Base-by-base conservation (phyloP, 2,329 filamentous ascomycete species). In the Fusarium dlaminii region DNA sequence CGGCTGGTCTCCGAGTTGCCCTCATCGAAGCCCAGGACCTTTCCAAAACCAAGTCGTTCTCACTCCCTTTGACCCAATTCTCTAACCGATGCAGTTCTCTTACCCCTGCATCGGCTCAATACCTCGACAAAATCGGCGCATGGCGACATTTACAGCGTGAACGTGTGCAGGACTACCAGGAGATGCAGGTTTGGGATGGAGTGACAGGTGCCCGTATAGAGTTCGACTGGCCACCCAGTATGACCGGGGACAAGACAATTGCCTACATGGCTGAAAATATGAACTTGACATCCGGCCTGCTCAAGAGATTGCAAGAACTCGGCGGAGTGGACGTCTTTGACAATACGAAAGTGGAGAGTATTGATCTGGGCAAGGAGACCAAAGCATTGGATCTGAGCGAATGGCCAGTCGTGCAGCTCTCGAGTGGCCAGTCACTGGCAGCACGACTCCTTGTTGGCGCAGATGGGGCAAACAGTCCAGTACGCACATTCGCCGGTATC, bases 141-240 rank as follows among this genome's bases (percentile, higher is more conserved):
- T 98, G 96, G 96, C 80, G 87, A 12, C 91, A 97, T 79, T 86
- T 98, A 69, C 88, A 93, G 75, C 84, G 87, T 46, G 86, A 90
- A 11, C 90, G 96, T 37, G 90, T 96, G 39, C 95, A 98, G 84
- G 89, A 91, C 2, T 99, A 98, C 82, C 92, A 97, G 68, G 93
- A 96, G 78, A 99, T 99, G 96, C 93, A 98, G 82, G 96, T 98
- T 37, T 99, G 97, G 96, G 96, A 99, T 82, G 97, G 96, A 71
- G 90, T 98, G 64, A 94, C 93, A 45, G 95, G 91, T 67, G 94
- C 95, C 40, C 90, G 92, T 76, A 96, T 99, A 81, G 93, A 94
- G 76, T 99, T 99, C 82, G 93, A 96, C 83, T 93, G 92, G 92
- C 83, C 83, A 29, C 84, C 84, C 10, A 81, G 80, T 48, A 81